phyloP scores from a whole-genome alignment of 345 rosid genomes.

The Rhodamnia argentea region DNA sequence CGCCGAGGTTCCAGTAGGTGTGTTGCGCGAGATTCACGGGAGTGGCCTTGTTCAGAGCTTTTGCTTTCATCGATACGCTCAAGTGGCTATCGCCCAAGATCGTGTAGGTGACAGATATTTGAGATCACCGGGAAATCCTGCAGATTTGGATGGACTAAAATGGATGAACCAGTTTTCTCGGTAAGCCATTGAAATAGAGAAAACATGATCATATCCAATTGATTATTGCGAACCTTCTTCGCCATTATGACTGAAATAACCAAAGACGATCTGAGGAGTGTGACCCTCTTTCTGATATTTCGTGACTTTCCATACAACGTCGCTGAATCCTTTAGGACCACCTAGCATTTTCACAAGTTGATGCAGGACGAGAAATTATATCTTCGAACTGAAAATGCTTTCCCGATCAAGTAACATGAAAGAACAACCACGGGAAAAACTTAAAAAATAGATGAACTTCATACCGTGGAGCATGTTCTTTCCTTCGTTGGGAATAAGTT shows the following conservation, averaged over 20 bases:
- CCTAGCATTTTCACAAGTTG: conserved; percentile 17
- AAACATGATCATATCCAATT: neutral
- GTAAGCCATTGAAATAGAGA: neutral
- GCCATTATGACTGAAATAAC: conserved; percentile 62
- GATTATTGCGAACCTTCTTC: conserved; percentile 45
- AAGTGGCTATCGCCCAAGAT: conserved; percentile 24
- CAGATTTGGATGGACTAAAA: neutral
- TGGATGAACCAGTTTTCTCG: neutral
- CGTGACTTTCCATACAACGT: conserved; percentile 60
- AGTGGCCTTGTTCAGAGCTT: conserved; percentile 58
- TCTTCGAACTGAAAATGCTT: neutral
- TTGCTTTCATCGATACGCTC: conserved; percentile 62
- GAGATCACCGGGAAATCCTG: conserved; percentile 85
- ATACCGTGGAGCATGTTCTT: conserved; percentile 61
- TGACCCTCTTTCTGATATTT: conserved; percentile 26
- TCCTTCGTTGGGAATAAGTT: conserved; percentile 62
- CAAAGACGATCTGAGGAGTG: conserved; percentile 45
- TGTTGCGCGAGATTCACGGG: conserved; percentile 85
- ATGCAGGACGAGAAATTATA: neutral
- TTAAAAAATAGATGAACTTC: neutral
- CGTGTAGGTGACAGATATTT: conserved; percentile 32
- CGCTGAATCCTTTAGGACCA: conserved; percentile 70
- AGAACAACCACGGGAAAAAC: neutral
- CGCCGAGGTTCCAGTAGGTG: conserved; percentile 83
- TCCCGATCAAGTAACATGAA: neutral